Evolutionary conservation across 208 protist species (phyloP).

Genomic region (Crithidia expoeki): DNA sequence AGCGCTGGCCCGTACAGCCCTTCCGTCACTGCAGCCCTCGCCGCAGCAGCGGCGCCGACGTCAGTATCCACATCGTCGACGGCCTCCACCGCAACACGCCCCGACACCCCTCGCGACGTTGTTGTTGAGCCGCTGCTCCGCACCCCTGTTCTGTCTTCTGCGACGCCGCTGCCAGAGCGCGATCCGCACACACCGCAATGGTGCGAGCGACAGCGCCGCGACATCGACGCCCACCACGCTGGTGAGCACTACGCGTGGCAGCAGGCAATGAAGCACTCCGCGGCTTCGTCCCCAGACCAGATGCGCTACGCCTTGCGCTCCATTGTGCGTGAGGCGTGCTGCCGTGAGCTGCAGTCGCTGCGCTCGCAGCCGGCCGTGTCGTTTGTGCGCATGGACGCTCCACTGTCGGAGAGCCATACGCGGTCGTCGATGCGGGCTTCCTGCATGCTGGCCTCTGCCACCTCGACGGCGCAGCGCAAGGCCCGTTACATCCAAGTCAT

Average conservation of each 20-base stretch:
- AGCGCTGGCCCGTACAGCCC: constrained; percentile 48
- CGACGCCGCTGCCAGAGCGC: background rate
- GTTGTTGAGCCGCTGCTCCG: constrained; percentile 6
- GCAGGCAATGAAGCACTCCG: constrained; percentile 29
- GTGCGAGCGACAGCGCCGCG: constrained; percentile 27
- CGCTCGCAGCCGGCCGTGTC: constrained; percentile 30
- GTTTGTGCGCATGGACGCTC: constrained; percentile 30
- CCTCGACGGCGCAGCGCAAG: constrained; percentile 32
- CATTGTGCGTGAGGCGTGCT: constrained; percentile 43
- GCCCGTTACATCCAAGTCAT: constrained; percentile 30
- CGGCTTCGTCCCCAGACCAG: constrained; percentile 19
- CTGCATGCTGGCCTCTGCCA: constrained; percentile 36
- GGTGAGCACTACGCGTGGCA: constrained; percentile 32
- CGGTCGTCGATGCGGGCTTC: constrained; percentile 30
- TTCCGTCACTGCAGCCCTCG: constrained; percentile 21
- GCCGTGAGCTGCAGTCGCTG: constrained; percentile 36
- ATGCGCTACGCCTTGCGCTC: constrained; percentile 43
- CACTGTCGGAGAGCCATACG: constrained; percentile 16
- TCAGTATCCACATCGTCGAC: constrained; percentile 4
- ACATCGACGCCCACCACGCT: constrained; percentile 23
- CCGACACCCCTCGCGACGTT: constrained; percentile 15
- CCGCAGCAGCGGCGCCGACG: constrained; percentile 9
- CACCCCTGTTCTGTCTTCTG: background rate
- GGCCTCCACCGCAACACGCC: background rate
- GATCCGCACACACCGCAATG: constrained; percentile 22